Conservation (phyloP, 2,329 filamentous ascomycete genomes). For the Bipolaris cookei region DNA sequence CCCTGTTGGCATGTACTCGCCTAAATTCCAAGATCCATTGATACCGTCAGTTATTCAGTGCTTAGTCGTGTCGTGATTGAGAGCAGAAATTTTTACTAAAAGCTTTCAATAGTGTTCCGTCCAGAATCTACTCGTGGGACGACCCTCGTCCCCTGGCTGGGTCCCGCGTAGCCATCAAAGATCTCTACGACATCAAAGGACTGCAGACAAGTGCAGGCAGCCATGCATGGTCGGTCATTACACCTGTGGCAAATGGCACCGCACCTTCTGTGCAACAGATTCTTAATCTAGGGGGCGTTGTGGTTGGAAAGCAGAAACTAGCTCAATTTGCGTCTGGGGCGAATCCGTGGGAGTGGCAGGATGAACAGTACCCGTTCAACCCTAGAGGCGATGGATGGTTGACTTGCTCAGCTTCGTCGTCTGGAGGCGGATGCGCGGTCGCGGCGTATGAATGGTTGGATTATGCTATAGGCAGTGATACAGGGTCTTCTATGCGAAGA, state of each 20-base stretch:
- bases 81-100: not conserved
- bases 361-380: constrained; percentile 53
- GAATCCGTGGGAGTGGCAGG: constrained; percentile 38
- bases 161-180: constrained; percentile 38
- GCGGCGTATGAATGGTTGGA: constrained; percentile 57
- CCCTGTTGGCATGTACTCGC: constrained; percentile 32
- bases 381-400: constrained; percentile 46
- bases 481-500: constrained; percentile 56
- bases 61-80: not conserved
- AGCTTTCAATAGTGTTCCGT: constrained; percentile 40
- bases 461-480: constrained; percentile 54
- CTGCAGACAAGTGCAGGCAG: constrained; percentile 34
- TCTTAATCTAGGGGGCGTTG: constrained; percentile 42
- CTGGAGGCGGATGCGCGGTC: constrained; percentile 50
- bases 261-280: constrained; percentile 36
- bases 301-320: constrained; percentile 62
- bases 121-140: constrained; percentile 47
- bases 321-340: constrained; percentile 54
- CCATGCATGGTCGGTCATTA: constrained; percentile 33
- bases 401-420: constrained; percentile 37
- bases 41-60: constrained; percentile 32
- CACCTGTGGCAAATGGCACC: constrained; percentile 24
- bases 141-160: constrained; percentile 41
- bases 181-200: constrained; percentile 36
- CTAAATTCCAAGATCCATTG: constrained; percentile 37